Percentiles rank a stretch among this genome's conserved stretches.
phyloP scores from a whole-genome alignment of 495 filamentous ascomycete genomes.

The Trichoderma orchidacearum region DNA sequence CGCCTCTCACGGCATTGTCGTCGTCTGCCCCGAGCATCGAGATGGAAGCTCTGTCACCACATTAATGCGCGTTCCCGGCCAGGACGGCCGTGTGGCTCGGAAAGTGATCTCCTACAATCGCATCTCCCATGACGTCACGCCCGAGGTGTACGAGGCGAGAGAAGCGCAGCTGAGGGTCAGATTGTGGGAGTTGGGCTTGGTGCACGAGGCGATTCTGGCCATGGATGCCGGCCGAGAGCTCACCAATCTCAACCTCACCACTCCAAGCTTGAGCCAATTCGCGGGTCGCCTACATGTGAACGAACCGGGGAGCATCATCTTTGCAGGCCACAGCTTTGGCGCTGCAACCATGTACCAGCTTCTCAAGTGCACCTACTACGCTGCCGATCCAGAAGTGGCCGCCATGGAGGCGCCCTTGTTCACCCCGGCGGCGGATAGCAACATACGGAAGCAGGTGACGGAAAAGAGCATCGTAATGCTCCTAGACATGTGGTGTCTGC shows the following conservation, averaged over 20 bases:
- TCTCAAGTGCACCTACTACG: conserved; percentile 57
- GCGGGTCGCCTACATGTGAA: conserved; percentile 43
- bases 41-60: conserved; percentile 59
- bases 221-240: conserved; percentile 40
- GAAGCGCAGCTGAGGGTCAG: conserved; percentile 57
- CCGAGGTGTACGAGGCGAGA: conserved; percentile 43
- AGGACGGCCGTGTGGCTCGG: conserved; percentile 17
- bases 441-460: conserved; percentile 47
- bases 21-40: conserved; percentile 62
- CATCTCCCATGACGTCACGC: conserved; percentile 37
- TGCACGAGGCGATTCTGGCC: conserved; percentile 46
- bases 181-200: conserved; percentile 54
- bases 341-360: conserved; percentile 57
- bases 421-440: conserved; percentile 29
- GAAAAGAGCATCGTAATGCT: conserved; percentile 43
- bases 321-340: conserved; percentile 65
- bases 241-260: conserved; percentile 33
- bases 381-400: conserved; percentile 16
- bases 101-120: conserved; percentile 29
- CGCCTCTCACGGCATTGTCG: conserved; percentile 61
- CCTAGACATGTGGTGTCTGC: conserved; percentile 64
- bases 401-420: conserved; percentile 29
- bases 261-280: conserved; percentile 36
- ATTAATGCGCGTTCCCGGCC: conserved; percentile 37
- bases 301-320: conserved; percentile 55